These are phyloP conservation scores for Naganishia albida DNA, from an alignment of 1,284 basidiomycete species.

Conservation along the genomic window DNA sequence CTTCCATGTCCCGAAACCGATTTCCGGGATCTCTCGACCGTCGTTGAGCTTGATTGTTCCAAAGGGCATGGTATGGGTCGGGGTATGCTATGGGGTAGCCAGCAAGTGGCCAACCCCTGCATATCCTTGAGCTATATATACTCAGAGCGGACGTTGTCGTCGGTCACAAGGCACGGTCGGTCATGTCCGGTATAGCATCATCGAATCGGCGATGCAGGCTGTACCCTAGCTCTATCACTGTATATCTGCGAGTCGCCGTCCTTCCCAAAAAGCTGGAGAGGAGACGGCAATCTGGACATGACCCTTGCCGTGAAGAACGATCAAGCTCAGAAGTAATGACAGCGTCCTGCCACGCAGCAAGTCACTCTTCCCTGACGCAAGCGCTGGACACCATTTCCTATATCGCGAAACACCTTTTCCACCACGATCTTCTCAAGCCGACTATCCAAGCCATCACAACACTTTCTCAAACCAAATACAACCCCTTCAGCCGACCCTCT, in stretches of 20 bases:
- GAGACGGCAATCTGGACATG: no score
- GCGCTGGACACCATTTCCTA: no score
- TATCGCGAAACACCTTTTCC: no score
- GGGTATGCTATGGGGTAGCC: neutral
- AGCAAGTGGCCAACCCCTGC: neutral
- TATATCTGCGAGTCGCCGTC: no score
- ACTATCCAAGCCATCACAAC: neutral
- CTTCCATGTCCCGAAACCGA: conserved; percentile 52
- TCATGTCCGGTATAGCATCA: neutral
- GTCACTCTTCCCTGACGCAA: no score
- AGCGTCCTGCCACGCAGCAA: no score
- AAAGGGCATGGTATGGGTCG: conserved; percentile 29
- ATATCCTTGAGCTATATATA: neutral
- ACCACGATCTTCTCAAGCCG: no score
- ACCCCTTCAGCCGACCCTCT: neutral
- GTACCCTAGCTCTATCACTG: no score
- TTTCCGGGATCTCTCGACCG: conserved; percentile 50
- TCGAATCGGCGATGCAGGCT: conserved; percentile 1
- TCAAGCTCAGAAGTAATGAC: no score
- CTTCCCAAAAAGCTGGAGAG: no score
- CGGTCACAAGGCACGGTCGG: neutral
- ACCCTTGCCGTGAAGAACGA: no score
- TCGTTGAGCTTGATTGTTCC: conserved; percentile 50
- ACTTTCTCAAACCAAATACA: neutral
- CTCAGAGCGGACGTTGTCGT: neutral